Conservation (phyloP, 2,329 filamentous ascomycete species). For the Pseudogymnoascus pannorum region DNA sequence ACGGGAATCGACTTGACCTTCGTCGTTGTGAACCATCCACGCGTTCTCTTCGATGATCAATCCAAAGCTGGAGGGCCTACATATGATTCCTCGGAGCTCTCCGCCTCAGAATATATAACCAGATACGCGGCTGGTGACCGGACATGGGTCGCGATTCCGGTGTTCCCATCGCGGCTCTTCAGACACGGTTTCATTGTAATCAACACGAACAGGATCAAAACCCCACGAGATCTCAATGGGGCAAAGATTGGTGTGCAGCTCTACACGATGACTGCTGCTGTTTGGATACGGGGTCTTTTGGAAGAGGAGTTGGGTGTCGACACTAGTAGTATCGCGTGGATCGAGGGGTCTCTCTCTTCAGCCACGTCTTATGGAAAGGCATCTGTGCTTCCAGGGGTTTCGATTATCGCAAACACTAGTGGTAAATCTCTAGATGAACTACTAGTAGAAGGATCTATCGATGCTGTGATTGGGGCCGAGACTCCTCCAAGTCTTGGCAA, state of each 20-base stretch:
- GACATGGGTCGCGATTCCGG: constrained; percentile 27
- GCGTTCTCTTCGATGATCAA: constrained; percentile 31
- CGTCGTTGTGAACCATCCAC: constrained; percentile 26
- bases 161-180: constrained; percentile 29
- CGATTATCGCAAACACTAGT: constrained; percentile 23
- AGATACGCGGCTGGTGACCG: constrained; percentile 22
- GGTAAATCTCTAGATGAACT: constrained; percentile 28
- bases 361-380: constrained; percentile 27
- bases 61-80: constrained; percentile 17
- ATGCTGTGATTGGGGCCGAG: constrained; percentile 32
- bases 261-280: constrained; percentile 34
- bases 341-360: constrained; percentile 29
- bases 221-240: constrained; percentile 28
- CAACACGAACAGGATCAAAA: constrained; percentile 25
- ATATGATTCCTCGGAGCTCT: constrained; percentile 28
- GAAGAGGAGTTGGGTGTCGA: constrained; percentile 29
- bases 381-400: constrained; percentile 21
- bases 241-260: constrained; percentile 31
- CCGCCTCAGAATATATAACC: constrained; percentile 27
- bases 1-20: constrained; percentile 29
- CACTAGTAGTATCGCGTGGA: constrained; percentile 27
- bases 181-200: constrained; percentile 30
- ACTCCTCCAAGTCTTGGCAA: constrained; percentile 27
- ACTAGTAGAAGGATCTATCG: constrained; percentile 31
- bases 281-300: constrained; percentile 30